Conservation (phyloP, 768 basidiomycete species). For the Saitozyma sp. region DNA sequence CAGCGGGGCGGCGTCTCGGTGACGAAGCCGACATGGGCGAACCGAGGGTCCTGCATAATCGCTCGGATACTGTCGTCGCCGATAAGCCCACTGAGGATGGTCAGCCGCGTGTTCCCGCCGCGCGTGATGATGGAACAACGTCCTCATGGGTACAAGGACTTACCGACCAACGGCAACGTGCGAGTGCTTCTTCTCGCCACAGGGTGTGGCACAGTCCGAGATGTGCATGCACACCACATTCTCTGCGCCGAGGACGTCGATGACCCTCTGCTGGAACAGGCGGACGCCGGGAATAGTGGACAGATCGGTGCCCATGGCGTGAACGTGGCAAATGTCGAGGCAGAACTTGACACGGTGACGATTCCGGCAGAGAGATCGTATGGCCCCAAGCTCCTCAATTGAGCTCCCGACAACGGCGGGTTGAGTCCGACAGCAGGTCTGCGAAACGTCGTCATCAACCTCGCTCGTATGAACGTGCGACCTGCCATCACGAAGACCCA, state of each 20-base stretch:
- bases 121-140: too few relatives aligned
- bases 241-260: conserved; percentile 6
- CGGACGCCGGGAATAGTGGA: background rate
- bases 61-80: conserved; percentile 13
- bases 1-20: conserved; percentile 14
- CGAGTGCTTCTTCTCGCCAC: background rate
- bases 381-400: too few relatives aligned
- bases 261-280: conserved; percentile 7
- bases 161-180: too few relatives aligned
- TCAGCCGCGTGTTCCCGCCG: background rate
- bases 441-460: too few relatives aligned
- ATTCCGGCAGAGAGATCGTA: too few relatives aligned
- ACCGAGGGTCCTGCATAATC: conserved; percentile 4
- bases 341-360: conserved; percentile 12
- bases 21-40: conserved; percentile 12
- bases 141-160: too few relatives aligned
- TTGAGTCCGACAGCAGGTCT: too few relatives aligned
- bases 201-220: conserved; percentile 4
- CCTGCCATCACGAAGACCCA: too few relatives aligned
- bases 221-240: conserved; percentile 21
- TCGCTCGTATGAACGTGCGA: too few relatives aligned
- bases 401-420: too few relatives aligned
- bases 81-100: conserved; percentile 13
- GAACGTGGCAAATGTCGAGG: conserved; percentile 16
- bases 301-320: conserved; percentile 10